Conservation (phyloP, 2,329 filamentous ascomycete species). For the Tolypocladium amazonense region DNA sequence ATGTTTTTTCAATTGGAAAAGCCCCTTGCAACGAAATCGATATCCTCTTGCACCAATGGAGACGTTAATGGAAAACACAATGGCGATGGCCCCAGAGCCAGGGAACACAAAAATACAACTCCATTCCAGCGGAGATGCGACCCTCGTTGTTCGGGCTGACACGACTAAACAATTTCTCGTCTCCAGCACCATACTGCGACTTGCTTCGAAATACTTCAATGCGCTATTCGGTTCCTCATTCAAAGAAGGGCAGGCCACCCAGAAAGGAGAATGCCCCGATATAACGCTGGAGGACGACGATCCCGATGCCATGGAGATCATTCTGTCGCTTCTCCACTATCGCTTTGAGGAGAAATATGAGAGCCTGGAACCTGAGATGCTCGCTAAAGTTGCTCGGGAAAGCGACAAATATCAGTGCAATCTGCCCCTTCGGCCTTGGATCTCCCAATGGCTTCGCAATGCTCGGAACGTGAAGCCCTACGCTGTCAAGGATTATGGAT, state of each 20-base stretch:
- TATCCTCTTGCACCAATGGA: neutral
- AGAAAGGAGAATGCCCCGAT: neutral
- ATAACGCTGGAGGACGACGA: neutral
- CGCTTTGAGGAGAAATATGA: neutral
- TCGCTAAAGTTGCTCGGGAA: neutral
- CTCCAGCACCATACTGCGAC: neutral
- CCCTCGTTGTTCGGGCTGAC: neutral
- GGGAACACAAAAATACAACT: neutral
- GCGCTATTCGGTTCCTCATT: neutral
- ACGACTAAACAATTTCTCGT: neutral
- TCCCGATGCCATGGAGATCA: neutral
- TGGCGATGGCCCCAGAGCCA: neutral
- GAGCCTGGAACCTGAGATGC: neutral
- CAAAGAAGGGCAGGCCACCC: neutral
- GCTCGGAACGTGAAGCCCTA: neutral
- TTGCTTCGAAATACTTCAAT: neutral
- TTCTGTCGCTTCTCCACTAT: neutral
- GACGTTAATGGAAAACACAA: neutral
- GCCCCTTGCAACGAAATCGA: neutral
- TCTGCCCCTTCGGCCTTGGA: neutral
- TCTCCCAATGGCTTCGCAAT: neutral
- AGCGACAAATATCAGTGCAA: neutral
- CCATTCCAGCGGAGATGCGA: neutral
- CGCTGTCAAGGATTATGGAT: neutral
- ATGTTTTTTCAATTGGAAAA: neutral